A percentile compares a stretch with the other conserved stretches of the same genome.
These are phyloP conservation scores for Alectoria sarmentosa DNA, from an alignment of 495 filamentous ascomycete genomes.

Conservation along the genomic window DNA sequence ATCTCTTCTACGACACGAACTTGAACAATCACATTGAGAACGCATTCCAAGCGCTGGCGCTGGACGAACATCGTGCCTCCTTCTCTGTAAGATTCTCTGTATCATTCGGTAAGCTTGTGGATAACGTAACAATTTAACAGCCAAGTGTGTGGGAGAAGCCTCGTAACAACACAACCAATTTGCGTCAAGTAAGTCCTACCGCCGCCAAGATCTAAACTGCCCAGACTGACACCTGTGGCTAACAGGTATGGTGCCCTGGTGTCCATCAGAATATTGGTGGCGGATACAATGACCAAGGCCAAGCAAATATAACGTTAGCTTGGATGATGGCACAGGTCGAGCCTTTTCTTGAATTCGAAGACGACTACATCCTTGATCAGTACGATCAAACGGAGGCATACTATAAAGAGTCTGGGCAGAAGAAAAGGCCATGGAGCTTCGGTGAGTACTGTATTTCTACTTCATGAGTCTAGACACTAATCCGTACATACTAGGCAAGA, in stretches of 20 bases:
- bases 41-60: conserved; percentile 53
- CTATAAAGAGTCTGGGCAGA: conserved; percentile 24
- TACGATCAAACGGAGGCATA: conserved; percentile 21
- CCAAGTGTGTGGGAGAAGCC: conserved; percentile 42
- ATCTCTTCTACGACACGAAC: conserved; percentile 30
- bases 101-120: background rate
- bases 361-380: conserved; percentile 24
- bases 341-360: conserved; percentile 30
- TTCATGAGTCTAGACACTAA: too few relatives aligned
- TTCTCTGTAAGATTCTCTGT: conserved; percentile 30
- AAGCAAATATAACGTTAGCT: conserved; percentile 38
- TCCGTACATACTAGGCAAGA: too few relatives aligned
- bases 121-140: background rate
- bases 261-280: conserved; percentile 48
- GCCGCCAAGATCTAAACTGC: background rate
- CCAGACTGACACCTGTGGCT: background rate
- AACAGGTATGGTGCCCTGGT: conserved; percentile 55
- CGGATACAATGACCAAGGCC: conserved; percentile 34
- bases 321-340: conserved; percentile 43
- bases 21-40: conserved; percentile 41
- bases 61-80: conserved; percentile 47
- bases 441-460: too few relatives aligned
- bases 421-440: conserved; percentile 27
- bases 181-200: background rate
- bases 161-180: conserved; percentile 21